Evolutionary conservation across 164 flowering plant species (phyloP).

Genomic region (Piper betle): DNA sequence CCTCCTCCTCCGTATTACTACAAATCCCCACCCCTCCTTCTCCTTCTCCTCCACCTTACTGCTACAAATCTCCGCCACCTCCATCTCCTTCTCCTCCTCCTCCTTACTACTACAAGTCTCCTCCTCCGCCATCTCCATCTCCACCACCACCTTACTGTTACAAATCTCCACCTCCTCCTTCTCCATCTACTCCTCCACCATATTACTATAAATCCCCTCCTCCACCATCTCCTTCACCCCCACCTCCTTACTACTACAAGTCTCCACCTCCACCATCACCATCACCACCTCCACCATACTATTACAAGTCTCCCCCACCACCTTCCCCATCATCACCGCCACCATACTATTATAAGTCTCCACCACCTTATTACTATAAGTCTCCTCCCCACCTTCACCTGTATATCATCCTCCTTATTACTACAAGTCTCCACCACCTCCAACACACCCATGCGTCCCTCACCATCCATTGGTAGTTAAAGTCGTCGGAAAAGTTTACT

Average conservation of each 20-base stretch:
- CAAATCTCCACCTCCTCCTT: slow-evolving; percentile 16
- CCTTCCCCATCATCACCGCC: slow-evolving; percentile 4
- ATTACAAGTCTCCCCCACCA: slow-evolving; percentile 20
- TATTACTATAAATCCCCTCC: slow-evolving; percentile 24
- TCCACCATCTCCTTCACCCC: slow-evolving; percentile 14
- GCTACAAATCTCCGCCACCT: slow-evolving; percentile 18
- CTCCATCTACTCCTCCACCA: slow-evolving; percentile 11
- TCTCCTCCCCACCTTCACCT: slow-evolving; percentile 6
- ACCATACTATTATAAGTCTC: slow-evolving; percentile 5
- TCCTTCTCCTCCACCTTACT: slow-evolving; percentile 15
- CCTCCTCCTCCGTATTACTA: slow-evolving; percentile 12
- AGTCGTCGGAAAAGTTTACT: slow-evolving; percentile 68
- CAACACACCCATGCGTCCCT: slow-evolving; percentile 5
- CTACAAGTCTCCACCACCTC: slow-evolving; percentile 9
- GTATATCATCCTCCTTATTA: neutral
- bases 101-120: slow-evolving; percentile 17
- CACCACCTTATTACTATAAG: slow-evolving; percentile 5
- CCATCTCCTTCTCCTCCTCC: slow-evolving; percentile 10
- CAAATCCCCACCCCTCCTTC: slow-evolving; percentile 12
- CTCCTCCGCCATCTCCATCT: slow-evolving; percentile 15
- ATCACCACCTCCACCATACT: slow-evolving; percentile 28
- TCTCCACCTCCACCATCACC: slow-evolving; percentile 32
- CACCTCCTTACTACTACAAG: slow-evolving; percentile 18
- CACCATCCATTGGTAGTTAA: slow-evolving; percentile 24
- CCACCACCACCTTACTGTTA: slow-evolving; percentile 15